Percentiles rank a stretch among this genome's conserved stretches.
These are phyloP conservation scores for Stephania yunnanensis DNA, from an alignment of 164 flowering plant genomes.

Conservation along the genomic window DNA sequence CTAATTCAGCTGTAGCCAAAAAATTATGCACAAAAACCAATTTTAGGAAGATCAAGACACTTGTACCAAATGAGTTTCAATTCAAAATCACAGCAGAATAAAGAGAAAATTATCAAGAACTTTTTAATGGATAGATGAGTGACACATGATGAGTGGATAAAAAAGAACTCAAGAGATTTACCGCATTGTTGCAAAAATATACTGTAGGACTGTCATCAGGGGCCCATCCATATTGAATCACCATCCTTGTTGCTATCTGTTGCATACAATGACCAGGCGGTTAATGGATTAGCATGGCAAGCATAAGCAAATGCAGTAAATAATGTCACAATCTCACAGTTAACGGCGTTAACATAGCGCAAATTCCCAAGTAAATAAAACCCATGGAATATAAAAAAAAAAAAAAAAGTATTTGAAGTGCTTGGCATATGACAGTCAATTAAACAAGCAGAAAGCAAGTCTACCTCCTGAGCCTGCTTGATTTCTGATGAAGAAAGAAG, in stretches of 20 bases:
- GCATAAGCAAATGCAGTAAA: background rate
- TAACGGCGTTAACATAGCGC: background rate
- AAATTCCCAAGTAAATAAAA: background rate
- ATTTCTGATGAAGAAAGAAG: slow-evolving; percentile 66
- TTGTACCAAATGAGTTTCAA: no score
- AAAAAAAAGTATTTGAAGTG: no score
- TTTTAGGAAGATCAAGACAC: no score
- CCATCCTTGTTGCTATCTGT: slow-evolving; percentile 96
- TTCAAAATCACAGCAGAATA: no score
- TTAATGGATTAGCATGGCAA: background rate
- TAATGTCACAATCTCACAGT: background rate
- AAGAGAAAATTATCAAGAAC: no score
- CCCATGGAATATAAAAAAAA: no score
- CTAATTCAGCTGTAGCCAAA: no score
- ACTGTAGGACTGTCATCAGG: slow-evolving; percentile 86
- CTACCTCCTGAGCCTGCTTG: slow-evolving; percentile 88
- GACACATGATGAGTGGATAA: no score
- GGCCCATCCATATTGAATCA: slow-evolving; percentile 96
- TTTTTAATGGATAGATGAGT: no score
- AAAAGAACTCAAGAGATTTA: slow-evolving; percentile 16
- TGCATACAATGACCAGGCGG: slow-evolving; percentile 13
- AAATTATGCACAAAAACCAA: no score
- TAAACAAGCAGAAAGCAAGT: background rate
- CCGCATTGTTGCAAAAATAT: slow-evolving; percentile 65
- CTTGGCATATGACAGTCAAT: background rate